phyloP scores from a whole-genome alignment of 2,329 filamentous ascomycete genomes.

The Gaeumannomyces tritici region DNA sequence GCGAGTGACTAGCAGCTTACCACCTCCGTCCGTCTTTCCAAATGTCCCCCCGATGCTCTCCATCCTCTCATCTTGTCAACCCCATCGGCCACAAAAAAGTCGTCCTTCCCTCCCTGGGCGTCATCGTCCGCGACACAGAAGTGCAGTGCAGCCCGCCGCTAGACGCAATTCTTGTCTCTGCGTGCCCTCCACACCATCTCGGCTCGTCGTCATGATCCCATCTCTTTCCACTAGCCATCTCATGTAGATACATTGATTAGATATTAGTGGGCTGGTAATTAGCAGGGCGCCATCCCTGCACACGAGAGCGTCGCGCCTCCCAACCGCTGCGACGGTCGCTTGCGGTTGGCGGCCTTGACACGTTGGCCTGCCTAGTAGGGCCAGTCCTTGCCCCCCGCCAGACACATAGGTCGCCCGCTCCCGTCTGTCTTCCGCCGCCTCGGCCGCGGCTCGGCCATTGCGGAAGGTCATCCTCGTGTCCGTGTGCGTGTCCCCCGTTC shows the following conservation, averaged over 20 bases:
- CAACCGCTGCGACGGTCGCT: background rate
- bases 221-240: background rate
- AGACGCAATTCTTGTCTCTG: background rate
- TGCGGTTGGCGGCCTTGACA: background rate
- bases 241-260: constrained; percentile 5
- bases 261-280: constrained; percentile 4
- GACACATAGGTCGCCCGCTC: background rate
- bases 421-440: background rate
- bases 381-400: background rate
- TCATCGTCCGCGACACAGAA: background rate
- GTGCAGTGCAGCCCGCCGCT: background rate
- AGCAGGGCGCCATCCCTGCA: background rate
- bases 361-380: background rate
- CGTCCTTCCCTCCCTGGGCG: background rate
- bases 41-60: background rate
- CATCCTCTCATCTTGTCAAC: background rate
- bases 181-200: background rate
- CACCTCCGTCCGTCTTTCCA: background rate
- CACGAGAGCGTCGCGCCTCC: background rate
- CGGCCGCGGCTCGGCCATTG: constrained; percentile 1
- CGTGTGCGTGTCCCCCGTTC: constrained; percentile 4
- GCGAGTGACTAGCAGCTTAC: background rate
- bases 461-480: background rate
- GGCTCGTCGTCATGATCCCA: background rate
- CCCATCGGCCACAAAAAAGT: background rate